Base-by-base conservation (phyloP, 495 filamentous ascomycete species). In the Bacidia gigantensis region DNA sequence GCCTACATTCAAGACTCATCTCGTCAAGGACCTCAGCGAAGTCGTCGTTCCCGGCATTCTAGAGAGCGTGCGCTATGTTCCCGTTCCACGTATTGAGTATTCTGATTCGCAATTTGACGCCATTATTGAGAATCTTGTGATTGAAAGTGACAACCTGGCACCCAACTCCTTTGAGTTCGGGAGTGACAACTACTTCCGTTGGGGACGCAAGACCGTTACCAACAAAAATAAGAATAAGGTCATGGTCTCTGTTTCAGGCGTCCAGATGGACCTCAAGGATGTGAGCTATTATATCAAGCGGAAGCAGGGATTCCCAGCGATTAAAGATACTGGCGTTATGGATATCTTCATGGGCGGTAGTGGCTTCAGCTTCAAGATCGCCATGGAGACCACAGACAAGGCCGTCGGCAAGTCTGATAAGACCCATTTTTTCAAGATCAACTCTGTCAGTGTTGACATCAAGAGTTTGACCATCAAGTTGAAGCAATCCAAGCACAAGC, bases 81-180 rank as follows among this genome's bases (percentile, higher is more conserved):
- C 92, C 17, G 78, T 98, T 49, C 93, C 92, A 11, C 80, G 92
- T 24, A 95, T 97, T 50, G 92, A 98, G 67, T 92, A 92, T 58
- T 82, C 82, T 2, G 93, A 98, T 60, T 76, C 76, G 11, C 79
- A 80, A 74, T 71, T 92, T 46, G 92, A 98, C 67, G 86, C 83
- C 46, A 72, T 97, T 14, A 73, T 98, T 39, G 92, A 98, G 71
- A 98, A 98, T 64, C 72, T 98, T 23, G 81, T 94, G 40, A 77
- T 98, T 56, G 92, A 98, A 70, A 87, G 87, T 54, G 92, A 97
- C 69, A 98, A 98, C 68, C 77, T 98, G 58, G 87, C 92, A 76
- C 92, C 92, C 38, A 98, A 98, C 65, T 80, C 94, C 1, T 68
- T 96, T 23, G 93, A 98, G 61, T 78, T 97, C 59, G 80, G 80